These are phyloP conservation scores for Flaveria bidentis DNA, from an alignment of 129 eudicot species.

Conservation along the genomic window DNA sequence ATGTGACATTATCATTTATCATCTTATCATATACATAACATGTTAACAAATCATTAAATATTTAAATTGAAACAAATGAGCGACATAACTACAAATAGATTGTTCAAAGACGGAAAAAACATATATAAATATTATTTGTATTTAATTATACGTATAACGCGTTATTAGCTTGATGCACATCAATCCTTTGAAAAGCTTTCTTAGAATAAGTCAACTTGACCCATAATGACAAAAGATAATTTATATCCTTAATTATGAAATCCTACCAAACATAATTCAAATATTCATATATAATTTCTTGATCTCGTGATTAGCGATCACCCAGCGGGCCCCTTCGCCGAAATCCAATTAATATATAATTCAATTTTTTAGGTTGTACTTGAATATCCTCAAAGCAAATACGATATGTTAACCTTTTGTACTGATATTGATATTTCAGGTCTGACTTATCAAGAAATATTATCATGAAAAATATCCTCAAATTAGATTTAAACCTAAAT, in stretches of 20 bases:
- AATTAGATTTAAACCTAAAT: no score
- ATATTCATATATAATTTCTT: conserved; percentile 23
- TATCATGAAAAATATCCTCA: no score
- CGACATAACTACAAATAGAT: background rate
- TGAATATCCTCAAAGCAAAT: no score
- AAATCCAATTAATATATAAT: conserved; percentile 9
- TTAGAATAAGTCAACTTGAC: conserved; percentile 37
- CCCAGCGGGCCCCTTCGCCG: conserved; percentile 11
- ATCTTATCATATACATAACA: no score
- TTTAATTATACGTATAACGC: conserved; percentile 13
- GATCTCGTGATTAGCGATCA: background rate
- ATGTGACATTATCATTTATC: no score
- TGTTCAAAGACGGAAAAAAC: background rate
- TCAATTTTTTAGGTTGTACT: no score
- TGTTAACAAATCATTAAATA: no score
- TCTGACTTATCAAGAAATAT: no score
- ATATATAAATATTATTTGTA: no score
- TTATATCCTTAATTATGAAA: conserved; percentile 29
- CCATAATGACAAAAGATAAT: conserved; percentile 27
- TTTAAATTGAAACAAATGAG: no score
- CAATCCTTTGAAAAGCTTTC: background rate
- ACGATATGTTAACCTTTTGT: no score
- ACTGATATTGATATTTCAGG: no score
- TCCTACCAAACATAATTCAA: conserved; percentile 33
- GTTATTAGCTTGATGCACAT: background rate